Evolutionary conservation across 2,329 filamentous ascomycete species (phyloP).

Genomic region (Monilinia fructicola): DNA sequence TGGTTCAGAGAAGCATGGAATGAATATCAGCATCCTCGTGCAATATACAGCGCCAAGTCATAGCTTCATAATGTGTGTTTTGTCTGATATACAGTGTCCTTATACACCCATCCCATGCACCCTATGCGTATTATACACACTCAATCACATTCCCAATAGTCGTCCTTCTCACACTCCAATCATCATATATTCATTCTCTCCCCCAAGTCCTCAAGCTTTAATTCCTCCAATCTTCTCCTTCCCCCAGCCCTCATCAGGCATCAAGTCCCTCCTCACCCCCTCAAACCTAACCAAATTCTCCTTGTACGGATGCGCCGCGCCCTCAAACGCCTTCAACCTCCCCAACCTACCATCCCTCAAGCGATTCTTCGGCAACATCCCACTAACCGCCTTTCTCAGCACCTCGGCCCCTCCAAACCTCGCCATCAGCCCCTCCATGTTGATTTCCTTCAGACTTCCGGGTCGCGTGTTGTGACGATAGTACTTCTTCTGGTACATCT

Average conservation of each 20-base stretch:
- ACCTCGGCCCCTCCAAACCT: conserved; percentile 95
- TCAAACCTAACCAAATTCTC: conserved; percentile 77
- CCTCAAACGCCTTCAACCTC: conserved; percentile 93
- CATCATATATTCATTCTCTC: not conserved
- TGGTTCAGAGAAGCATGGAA: not conserved
- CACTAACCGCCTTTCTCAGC: conserved; percentile 84
- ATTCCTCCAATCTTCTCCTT: conserved; percentile 6
- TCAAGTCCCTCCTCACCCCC: conserved; percentile 47
- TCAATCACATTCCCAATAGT: conserved; percentile 13
- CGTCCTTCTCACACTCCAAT: too few species aligned
- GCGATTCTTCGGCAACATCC: conserved; percentile 97
- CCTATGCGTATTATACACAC: conserved; percentile 26
- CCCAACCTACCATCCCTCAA: conserved; percentile 84
- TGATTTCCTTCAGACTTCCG: conserved; percentile 81
- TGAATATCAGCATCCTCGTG: not conserved
- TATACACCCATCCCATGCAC: conserved; percentile 19
- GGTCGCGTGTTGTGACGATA: conserved; percentile 92
- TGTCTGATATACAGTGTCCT: conserved; percentile 26
- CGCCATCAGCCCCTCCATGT: conserved; percentile 90
- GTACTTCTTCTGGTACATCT: conserved; percentile 92
- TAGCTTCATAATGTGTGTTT: conserved; percentile 18
- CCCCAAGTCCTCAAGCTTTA: not conserved
- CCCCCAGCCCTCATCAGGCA: conserved; percentile 30
- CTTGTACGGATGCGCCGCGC: conserved; percentile 87
- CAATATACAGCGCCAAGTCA: not conserved